Base-by-base conservation (phyloP, 108 stramenopile species). In the Aurantiochytrium sp. region DNA sequence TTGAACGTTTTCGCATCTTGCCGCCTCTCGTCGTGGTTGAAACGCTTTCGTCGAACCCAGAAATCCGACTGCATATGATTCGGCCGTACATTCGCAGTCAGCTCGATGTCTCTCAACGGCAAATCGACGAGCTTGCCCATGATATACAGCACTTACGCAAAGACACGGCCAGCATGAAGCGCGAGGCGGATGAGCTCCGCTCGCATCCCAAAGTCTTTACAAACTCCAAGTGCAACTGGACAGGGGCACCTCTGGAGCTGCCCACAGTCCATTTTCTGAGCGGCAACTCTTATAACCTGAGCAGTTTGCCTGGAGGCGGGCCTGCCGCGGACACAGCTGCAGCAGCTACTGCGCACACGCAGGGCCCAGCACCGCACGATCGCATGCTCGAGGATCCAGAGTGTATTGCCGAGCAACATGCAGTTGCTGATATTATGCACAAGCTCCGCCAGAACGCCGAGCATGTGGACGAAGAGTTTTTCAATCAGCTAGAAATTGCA, bases 381-480 rank as follows among this genome's bases (percentile, higher is more conserved):
- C 45, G 51, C 49, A 53, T 53, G 45, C 76, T 83, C 25, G 76
- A 83, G 51, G 76, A 83, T 45, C 76, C 76, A 53, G 51, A 83
- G 4, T 83, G 76, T 4, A 4, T 83, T 53, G 51, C 10, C 12
- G 76, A 83, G 76, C 76, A 83, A 35, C 45, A 83, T 23, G 45
- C 76, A 6, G 76, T 83, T 12, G 76, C 76, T 16, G 76, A 83
- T 53, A 83, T 83, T 25, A 83, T 83, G 49, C 51, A 53, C 12
- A 83, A 83, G 23, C 76, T 83, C 25, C 76, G 51, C 25, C 76
- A 83, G 23, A 83, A 83, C 76, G 76, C 76, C 45, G 76, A 47
- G 28, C 45, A 83, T 45, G 76, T 83, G 18, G 76, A 83, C 51
- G 76, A 83, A 35, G 76, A 83, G 76, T 83, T 83, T 23, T 83